Percentiles rank a stretch among this genome's conserved stretches.
phyloP scores from a whole-genome alignment of 192 early-diverging fungal species.

The Pilobolus umbonatus region DNA sequence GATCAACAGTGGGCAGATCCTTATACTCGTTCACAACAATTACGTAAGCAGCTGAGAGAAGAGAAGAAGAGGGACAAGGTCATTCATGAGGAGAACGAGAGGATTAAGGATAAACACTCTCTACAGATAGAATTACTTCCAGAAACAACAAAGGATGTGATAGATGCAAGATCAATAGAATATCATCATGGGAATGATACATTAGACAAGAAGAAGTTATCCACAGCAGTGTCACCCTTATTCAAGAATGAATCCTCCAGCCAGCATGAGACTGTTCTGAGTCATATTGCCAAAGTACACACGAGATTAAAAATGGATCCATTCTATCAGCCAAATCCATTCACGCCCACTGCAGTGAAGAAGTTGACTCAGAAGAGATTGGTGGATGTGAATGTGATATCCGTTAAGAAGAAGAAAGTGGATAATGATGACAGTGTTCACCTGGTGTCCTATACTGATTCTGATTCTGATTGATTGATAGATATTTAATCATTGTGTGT shows the following conservation, averaged over 20 bases:
- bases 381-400: constrained; percentile 1
- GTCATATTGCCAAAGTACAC: constrained; percentile 18
- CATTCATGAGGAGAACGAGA: constrained; percentile 39
- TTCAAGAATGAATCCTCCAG: not conserved
- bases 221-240: not conserved
- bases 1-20: constrained; percentile 78
- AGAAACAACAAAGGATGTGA: constrained; percentile 41
- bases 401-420: not conserved
- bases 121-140: constrained; percentile 57
- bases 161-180: constrained; percentile 45
- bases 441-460: constrained; percentile 6
- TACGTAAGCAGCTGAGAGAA: constrained; percentile 69
- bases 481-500: no score
- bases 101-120: constrained; percentile 55
- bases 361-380: not conserved
- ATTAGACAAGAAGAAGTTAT: not conserved
- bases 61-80: constrained; percentile 56
- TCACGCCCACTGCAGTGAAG: not conserved
- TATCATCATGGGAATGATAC: constrained; percentile 17
- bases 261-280: constrained; percentile 3
- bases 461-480: constrained; percentile 6
- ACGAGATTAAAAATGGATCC: constrained; percentile 43
- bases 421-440: not conserved
- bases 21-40: constrained; percentile 62
- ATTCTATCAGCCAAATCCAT: constrained; percentile 21